phyloP scores from a whole-genome alignment of 2,329 filamentous ascomycete species.

The Dothidotthia symphoricarpi region DNA sequence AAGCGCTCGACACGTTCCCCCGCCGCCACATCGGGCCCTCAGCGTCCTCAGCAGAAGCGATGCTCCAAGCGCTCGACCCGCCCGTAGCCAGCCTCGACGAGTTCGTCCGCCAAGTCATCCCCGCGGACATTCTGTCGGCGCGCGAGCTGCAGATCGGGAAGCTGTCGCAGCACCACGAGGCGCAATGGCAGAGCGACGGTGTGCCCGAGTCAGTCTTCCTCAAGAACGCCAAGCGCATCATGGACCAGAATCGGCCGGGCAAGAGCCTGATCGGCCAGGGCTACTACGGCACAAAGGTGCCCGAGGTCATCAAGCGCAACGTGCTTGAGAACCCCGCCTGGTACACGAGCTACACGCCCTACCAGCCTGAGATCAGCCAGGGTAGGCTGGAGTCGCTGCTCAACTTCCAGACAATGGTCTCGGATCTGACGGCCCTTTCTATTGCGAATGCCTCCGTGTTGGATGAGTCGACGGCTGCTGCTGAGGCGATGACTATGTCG shows the following conservation, averaged over 20 bases:
- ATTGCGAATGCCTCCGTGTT: constrained; percentile 89
- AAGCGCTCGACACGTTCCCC: constrained; percentile 64
- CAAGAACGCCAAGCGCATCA: constrained; percentile 54
- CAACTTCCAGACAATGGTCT: constrained; percentile 93
- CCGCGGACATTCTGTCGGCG: constrained; percentile 70
- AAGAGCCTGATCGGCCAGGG: constrained; percentile 79
- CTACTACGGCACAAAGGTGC: constrained; percentile 83
- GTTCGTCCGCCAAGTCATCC: constrained; percentile 82
- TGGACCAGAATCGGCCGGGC: constrained; percentile 60
- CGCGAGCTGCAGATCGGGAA: constrained; percentile 58
- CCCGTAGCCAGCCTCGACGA: constrained; percentile 72
- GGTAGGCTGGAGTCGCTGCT: constrained; percentile 86
- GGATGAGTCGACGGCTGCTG: constrained; percentile 88
- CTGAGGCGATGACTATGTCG: constrained; percentile 94
- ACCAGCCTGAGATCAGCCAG: constrained; percentile 96
- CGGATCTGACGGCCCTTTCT: constrained; percentile 80
- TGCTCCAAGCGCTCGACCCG: constrained; percentile 78
- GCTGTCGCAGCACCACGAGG: constrained; percentile 42
- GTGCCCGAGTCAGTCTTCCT: constrained; percentile 61
- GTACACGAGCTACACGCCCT: constrained; percentile 98
- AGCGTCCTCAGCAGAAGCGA: constrained; percentile 65
- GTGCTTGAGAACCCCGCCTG: constrained; percentile 89
- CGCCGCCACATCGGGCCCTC: constrained; percentile 85
- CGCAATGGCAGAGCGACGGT: constrained; percentile 38
- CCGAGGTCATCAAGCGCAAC: constrained; percentile 88